A percentile compares a stretch with the other conserved stretches of the same genome.
These are phyloP conservation scores for Claviceps lovelessii DNA, from an alignment of 2,329 filamentous ascomycete genomes.

Conservation along the genomic window DNA sequence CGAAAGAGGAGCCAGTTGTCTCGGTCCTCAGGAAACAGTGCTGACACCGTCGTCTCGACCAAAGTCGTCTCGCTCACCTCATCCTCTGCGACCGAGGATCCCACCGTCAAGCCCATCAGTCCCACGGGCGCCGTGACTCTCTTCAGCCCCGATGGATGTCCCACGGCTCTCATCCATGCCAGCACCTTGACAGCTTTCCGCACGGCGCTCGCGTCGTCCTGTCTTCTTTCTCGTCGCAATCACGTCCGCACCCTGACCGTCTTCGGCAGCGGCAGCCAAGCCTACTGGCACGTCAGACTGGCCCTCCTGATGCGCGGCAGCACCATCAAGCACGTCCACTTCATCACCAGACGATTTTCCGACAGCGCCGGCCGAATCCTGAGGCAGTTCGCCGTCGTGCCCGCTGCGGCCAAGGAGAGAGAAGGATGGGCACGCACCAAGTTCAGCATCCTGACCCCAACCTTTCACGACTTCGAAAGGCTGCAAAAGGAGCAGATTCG, in stretches of 20 bases:
- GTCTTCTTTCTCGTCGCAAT: constrained; percentile 49
- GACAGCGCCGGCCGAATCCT: constrained; percentile 40
- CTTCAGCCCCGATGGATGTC: constrained; percentile 45
- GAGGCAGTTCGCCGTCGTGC: constrained; percentile 31
- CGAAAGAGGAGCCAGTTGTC: neutral
- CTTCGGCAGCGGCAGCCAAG: constrained; percentile 80
- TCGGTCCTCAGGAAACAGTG: neutral
- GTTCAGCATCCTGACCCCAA: constrained; percentile 54
- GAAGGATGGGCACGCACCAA: constrained; percentile 53
- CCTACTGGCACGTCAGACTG: constrained; percentile 86
- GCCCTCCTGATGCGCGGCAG: constrained; percentile 57
- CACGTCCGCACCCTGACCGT: constrained; percentile 63
- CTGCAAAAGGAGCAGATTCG: constrained; percentile 57
- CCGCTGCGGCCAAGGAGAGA: constrained; percentile 28
- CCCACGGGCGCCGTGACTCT: constrained; percentile 57
- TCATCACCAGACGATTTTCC: constrained; percentile 63
- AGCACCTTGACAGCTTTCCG: constrained; percentile 66
- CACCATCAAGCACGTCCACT: constrained; percentile 65
- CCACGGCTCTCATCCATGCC: constrained; percentile 57
- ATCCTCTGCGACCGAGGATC: constrained; percentile 16
- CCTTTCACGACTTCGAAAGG: constrained; percentile 52
- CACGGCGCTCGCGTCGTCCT: constrained; percentile 58
- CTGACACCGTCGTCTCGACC: neutral
- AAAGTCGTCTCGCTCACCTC: constrained; percentile 49
- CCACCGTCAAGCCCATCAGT: constrained; percentile 21